phyloP scores from a whole-genome alignment of 257 asterid species.

The Nyctanthes arbortristis region DNA sequence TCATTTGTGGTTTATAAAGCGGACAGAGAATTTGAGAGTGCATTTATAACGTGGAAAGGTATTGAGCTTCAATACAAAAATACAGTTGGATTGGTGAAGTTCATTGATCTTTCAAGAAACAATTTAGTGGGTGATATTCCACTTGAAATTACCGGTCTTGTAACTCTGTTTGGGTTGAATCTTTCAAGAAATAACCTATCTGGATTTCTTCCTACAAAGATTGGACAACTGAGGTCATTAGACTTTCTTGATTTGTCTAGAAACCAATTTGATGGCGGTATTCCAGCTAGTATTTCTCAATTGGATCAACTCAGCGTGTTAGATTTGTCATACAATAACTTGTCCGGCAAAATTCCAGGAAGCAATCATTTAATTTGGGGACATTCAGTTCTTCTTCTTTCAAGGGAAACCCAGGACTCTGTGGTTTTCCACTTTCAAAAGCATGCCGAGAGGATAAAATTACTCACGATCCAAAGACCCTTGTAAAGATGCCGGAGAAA shows the following conservation, averaged over 20 bases:
- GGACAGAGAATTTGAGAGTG: constrained; percentile 29
- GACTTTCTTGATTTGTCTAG: no score
- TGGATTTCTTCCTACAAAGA: no score
- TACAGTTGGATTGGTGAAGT: constrained; percentile 24
- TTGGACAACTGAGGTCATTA: no score
- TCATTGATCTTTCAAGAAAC: constrained; percentile 35
- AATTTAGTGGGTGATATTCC: constrained; percentile 38
- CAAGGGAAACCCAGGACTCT: no score
- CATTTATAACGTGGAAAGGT: constrained; percentile 35
- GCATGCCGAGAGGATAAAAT: no score
- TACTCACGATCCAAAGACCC: constrained; percentile 1
- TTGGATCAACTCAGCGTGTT: constrained; percentile 29
- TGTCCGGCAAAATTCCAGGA: no score
- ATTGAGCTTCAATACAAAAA: constrained; percentile 14
- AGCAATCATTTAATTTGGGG: no score
- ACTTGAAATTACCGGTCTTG: constrained; percentile 29
- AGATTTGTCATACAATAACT: constrained; percentile 37
- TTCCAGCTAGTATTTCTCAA: constrained; percentile 23
- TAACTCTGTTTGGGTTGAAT: constrained; percentile 33
- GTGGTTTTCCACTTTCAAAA: no score
- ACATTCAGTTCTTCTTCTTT: no score
- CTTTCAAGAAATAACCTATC: no score
- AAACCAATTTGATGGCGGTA: constrained; percentile 30
- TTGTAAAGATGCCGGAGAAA: no score
- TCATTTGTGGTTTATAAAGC: no score